Conservation (phyloP, 768 basidiomycete species). For the Suillus hirtellus region DNA sequence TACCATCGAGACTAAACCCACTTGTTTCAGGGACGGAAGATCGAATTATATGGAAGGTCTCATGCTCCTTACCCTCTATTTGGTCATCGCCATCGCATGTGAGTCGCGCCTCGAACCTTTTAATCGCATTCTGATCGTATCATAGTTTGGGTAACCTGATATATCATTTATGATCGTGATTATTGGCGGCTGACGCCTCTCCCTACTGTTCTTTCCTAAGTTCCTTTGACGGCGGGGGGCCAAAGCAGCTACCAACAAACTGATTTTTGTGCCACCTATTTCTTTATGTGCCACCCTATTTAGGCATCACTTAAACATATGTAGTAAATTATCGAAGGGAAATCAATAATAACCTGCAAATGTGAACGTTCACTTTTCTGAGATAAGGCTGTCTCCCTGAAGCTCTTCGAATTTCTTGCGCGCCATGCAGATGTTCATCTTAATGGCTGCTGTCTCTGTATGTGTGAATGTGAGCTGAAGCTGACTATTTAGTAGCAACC, state of each 20-base stretch:
- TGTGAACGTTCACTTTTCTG: slow-evolving; percentile 16
- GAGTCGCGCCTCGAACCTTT: slow-evolving; percentile 25
- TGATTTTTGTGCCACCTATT: background rate
- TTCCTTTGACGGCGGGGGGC: background rate
- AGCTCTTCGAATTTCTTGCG: slow-evolving; percentile 88
- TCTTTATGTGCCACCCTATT: background rate
- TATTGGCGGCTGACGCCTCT: background rate
- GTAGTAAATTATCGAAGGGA: background rate
- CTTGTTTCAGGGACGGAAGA: slow-evolving; percentile 62
- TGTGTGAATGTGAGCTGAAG: background rate
- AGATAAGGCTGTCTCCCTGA: slow-evolving; percentile 64
- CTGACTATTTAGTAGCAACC: slow-evolving; percentile 2
- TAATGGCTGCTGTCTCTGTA: slow-evolving; percentile 84
- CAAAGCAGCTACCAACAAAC: background rate
- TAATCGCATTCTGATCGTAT: background rate
- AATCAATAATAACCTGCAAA: background rate
- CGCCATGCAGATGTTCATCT: slow-evolving; percentile 85
- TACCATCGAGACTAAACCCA: slow-evolving; percentile 8
- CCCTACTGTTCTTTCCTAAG: background rate
- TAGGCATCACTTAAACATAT: background rate
- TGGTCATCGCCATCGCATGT: slow-evolving; percentile 40
- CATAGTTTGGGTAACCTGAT: slow-evolving; percentile 16
- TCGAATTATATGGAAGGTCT: slow-evolving; percentile 93
- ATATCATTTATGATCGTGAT: background rate
- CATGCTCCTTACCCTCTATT: slow-evolving; percentile 48